Evolutionary conservation across 208 protist species (phyloP).

Genomic region (Wallacemonas sp.): DNA sequence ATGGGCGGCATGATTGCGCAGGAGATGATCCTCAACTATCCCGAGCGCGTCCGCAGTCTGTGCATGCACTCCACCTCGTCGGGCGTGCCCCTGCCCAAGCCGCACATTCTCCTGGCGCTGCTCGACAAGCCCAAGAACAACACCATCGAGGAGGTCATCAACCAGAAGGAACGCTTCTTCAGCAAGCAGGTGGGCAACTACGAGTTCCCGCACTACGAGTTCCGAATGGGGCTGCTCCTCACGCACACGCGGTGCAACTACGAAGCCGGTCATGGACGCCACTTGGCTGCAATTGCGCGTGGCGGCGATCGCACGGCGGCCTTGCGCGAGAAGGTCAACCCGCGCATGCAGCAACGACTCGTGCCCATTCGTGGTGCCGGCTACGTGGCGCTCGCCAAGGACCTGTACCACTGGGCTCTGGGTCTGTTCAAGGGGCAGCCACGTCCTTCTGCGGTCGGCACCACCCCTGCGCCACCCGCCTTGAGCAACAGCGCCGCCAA

Average conservation of each 20-base stretch:
- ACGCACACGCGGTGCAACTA: conserved; percentile 30
- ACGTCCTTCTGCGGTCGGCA: background rate
- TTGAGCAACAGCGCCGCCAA: background rate
- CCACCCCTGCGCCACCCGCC: too few relatives aligned
- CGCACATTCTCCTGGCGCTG: conserved; percentile 1
- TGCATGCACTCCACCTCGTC: conserved; percentile 40
- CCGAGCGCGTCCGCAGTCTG: conserved; percentile 28
- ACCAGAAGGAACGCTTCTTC: conserved; percentile 29
- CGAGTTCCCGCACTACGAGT: conserved; percentile 35
- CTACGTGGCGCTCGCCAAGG: background rate
- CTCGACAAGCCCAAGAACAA: conserved; percentile 18
- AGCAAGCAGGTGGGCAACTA: conserved; percentile 32
- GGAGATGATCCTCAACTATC: conserved; percentile 33
- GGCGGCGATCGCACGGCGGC: conserved; percentile 23
- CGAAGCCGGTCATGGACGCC: conserved; percentile 26
- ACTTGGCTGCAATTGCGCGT: conserved; percentile 41
- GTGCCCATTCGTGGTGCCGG: conserved; percentile 12
- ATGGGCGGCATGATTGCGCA: conserved; percentile 59
- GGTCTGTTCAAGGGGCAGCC: too few relatives aligned
- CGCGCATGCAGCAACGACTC: background rate
- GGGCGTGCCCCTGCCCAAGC: conserved; percentile 19
- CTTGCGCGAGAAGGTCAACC: conserved; percentile 19
- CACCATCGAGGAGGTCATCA: conserved; percentile 15
- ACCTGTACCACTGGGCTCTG: background rate
- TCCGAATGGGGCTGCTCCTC: conserved; percentile 35